Evolutionary conservation across 768 basidiomycete species (phyloP), one percentile per base, ranked within the genome.

Genomic region (Tulasnella sp.): DNA sequence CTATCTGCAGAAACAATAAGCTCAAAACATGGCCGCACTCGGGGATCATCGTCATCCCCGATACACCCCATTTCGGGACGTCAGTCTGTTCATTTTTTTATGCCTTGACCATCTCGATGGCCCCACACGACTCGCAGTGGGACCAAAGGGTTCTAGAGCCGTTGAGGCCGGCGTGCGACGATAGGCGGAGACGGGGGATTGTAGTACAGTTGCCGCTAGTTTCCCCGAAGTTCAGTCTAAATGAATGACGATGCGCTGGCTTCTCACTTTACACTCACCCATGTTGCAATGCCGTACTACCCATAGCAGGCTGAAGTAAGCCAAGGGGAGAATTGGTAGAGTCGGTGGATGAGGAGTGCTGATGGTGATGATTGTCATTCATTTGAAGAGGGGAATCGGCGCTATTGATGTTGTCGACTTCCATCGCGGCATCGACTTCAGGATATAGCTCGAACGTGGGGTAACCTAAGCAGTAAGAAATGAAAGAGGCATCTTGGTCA

Each of bases 381-480:
- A n/a, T n/a, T n/a, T 38, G 15, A 15, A 38, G 5, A 15, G 34
- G 34, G 15, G 34, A 38, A 38, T 38, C 65, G 75, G 69, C 73
- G 62, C 77, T 75, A 67, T 80, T 73, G 64, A n/a, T n/a, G n/a
- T 74, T 65, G 61, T 82, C 74, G 63, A 79, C 73, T 42, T 73
- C 74, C 56, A 76, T 76, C 50, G 76, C 72, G 50, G 74, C 65
- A 66, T 75, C 75, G 70, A 78, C 75, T 58, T 75, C 65, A 15
- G 85, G 83, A 65, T 82, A 81, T 38, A 81, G 71, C 65, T 81
- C 77, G 67, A 87, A 83, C 24, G 79, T 70, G 19, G 86, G 86
- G 65, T 83, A 58, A 13, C 34, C 55, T 41, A 24, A n/a, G n/a
- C n/a, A n/a, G n/a, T n/a, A n/a, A n/a, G n/a, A n/a, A n/a, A n/a